These are phyloP conservation scores for Nitzschia palea DNA, from an alignment of 108 stramenopile genomes.

Conservation along the genomic window DNA sequence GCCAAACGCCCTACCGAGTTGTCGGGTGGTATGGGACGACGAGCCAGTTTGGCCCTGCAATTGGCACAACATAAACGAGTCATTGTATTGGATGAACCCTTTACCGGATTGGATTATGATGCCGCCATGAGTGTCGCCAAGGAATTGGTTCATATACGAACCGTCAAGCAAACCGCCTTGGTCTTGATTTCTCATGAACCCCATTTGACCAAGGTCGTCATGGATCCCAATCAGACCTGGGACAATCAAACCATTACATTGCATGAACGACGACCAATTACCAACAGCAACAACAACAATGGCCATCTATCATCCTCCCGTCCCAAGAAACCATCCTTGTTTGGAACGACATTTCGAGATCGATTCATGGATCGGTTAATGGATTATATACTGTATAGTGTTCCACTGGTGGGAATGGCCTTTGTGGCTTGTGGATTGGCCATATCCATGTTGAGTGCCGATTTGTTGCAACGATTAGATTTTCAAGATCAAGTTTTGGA, in stretches of 20 bases:
- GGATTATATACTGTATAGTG: constrained; percentile 67
- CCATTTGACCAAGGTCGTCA: constrained; percentile 62
- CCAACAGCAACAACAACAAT: background rate
- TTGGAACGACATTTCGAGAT: constrained; percentile 50
- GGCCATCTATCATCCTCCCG: background rate
- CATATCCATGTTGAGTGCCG: constrained; percentile 76
- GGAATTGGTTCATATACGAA: constrained; percentile 61
- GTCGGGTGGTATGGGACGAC: constrained; percentile 83
- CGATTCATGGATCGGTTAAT: constrained; percentile 56
- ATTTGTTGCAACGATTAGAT: constrained; percentile 65
- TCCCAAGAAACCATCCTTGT: constrained; percentile 22
- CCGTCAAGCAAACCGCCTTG: constrained; percentile 53
- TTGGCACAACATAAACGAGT: constrained; percentile 79
- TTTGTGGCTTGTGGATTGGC: constrained; percentile 82
- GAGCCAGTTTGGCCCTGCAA: constrained; percentile 78
- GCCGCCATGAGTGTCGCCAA: constrained; percentile 66
- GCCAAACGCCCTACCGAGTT: constrained; percentile 63
- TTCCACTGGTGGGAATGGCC: constrained; percentile 73
- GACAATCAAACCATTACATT: constrained; percentile 24
- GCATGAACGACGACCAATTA: background rate
- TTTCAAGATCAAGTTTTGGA: constrained; percentile 65
- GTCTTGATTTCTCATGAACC: constrained; percentile 81
- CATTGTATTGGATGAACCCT: constrained; percentile 82
- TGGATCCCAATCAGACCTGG: constrained; percentile 38
- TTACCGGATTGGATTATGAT: constrained; percentile 67